Evolutionary conservation across 495 filamentous ascomycete species (phyloP).

Genomic region (Neurospora terricola): DNA sequence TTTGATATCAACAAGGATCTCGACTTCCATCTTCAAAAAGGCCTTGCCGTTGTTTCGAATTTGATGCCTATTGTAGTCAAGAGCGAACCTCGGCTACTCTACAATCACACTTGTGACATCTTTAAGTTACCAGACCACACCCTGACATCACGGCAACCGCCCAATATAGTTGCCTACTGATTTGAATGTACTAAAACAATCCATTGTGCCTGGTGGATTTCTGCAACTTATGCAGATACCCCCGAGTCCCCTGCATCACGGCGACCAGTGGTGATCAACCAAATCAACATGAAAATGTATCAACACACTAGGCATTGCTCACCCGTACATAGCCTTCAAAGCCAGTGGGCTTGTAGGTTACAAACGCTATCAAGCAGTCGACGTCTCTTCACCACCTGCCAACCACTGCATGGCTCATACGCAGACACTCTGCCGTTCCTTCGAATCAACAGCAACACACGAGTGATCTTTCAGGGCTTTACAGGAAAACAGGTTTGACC

Average conservation of each 20-base stretch:
- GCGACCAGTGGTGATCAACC: neutral
- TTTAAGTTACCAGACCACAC: neutral
- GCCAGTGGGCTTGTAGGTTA: neutral
- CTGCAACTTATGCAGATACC: neutral
- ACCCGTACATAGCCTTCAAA: neutral
- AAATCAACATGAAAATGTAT: neutral
- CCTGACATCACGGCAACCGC: neutral
- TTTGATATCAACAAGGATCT: neutral
- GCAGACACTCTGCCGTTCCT: conserved; percentile 63
- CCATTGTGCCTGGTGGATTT: neutral
- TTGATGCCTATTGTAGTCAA: neutral
- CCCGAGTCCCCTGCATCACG: neutral
- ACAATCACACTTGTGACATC: neutral
- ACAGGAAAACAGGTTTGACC: conserved; percentile 48
- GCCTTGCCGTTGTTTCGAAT: neutral
- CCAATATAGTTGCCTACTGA: neutral
- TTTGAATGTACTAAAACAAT: neutral
- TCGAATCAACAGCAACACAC: conserved; percentile 67
- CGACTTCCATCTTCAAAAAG: neutral
- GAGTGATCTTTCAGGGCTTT: conserved; percentile 83
- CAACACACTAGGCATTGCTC: neutral
- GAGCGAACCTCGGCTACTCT: neutral
- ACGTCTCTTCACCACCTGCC: conserved; percentile 5
- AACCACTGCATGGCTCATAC: conserved; percentile 19
- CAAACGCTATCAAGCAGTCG: neutral